These are phyloP conservation scores for Pleurotus platypus DNA, from an alignment of 768 basidiomycete species.

Conservation along the genomic window DNA sequence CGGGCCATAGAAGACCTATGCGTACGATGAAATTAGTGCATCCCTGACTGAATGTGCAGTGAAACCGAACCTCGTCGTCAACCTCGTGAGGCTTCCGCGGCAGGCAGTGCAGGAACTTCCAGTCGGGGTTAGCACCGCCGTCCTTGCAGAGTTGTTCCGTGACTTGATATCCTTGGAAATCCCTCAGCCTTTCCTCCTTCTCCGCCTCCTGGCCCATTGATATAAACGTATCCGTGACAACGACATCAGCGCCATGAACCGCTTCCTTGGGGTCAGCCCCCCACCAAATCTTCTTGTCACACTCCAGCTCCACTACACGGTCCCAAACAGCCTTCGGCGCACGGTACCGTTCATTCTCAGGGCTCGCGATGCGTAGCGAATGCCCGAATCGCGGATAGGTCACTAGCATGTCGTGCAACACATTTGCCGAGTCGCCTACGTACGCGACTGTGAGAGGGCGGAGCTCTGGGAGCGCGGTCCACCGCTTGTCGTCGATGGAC, in stretches of 20 bases:
- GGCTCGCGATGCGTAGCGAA: conserved; percentile 79
- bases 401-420: conserved; percentile 96
- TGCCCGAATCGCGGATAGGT: conserved; percentile 91
- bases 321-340: conserved; percentile 77
- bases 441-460: conserved; percentile 87
- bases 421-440: conserved; percentile 92
- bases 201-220: conserved; percentile 99
- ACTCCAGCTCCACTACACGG: conserved; percentile 70
- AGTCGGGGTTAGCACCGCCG: conserved; percentile 80
- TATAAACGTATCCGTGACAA: conserved; percentile 98
- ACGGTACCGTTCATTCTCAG: conserved; percentile 55
- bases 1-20: conserved; percentile 87
- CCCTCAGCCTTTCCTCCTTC: conserved; percentile 78
- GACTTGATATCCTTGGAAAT: conserved; percentile 92
- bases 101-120: conserved; percentile 96
- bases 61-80: conserved; percentile 73
- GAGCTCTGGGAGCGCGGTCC: conserved; percentile 40
- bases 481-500: too few species aligned
- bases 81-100: conserved; percentile 93
- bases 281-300: conserved; percentile 74
- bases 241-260: conserved; percentile 86
- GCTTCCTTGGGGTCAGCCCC: conserved; percentile 80
- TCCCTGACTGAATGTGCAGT: background rate
- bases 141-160: conserved; percentile 82
- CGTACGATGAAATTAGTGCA: conserved; percentile 1